Percentiles rank a stretch among this genome's conserved stretches.
Evolutionary conservation across 73 alveolate species (phyloP).

Genomic region (Blepharisma stoltei): DNA sequence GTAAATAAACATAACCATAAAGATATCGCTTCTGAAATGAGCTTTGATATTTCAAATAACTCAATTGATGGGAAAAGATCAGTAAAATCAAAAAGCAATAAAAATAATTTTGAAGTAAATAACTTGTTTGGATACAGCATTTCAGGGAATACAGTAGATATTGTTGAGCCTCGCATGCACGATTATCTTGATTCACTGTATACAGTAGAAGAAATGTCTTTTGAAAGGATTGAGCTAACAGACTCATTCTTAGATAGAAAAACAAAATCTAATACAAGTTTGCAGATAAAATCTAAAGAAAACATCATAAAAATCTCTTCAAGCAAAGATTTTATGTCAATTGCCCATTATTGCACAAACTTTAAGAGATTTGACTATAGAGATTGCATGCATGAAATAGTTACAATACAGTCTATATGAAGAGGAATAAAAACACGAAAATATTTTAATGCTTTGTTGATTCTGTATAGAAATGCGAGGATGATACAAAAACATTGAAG

Average conservation of each 20-base stretch:
- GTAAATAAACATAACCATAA: neutral
- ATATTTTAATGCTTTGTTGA: neutral
- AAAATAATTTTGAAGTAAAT: neutral
- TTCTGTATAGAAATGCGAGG: neutral
- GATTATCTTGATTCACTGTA: neutral
- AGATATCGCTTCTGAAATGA: neutral
- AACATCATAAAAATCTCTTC: constrained; percentile 1
- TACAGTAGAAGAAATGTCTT: constrained; percentile 7
- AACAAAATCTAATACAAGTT: neutral
- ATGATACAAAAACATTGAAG: neutral
- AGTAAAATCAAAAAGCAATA: neutral
- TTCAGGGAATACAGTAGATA: neutral
- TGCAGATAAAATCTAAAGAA: neutral
- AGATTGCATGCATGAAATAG: neutral
- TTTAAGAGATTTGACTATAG: neutral
- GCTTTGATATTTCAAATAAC: neutral
- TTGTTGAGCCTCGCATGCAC: neutral
- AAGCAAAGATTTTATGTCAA: neutral
- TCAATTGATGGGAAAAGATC: neutral
- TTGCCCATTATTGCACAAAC: neutral
- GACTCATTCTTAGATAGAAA: neutral
- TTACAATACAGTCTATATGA: neutral
- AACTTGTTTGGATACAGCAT: neutral
- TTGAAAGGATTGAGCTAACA: neutral
- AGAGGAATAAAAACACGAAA: constrained; percentile 8